Evolutionary conservation across 2,329 filamentous ascomycete species (phyloP), one percentile per base, ranked within the genome.

Genomic region (Alternaria novae-zelandiae): DNA sequence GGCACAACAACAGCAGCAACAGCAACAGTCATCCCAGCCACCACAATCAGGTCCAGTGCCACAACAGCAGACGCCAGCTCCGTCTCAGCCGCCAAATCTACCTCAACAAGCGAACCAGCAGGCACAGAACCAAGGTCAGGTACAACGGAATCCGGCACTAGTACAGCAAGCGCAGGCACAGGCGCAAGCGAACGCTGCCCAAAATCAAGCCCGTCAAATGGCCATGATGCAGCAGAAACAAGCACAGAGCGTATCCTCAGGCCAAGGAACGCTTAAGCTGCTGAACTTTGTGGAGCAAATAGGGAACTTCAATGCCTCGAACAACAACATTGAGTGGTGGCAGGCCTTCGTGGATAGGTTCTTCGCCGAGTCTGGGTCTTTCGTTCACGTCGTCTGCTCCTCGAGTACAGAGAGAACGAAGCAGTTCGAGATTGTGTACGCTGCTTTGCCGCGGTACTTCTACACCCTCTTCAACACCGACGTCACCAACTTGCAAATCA

Each of bases 371-470:
- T 87, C 86, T 26, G 94, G 93, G 9, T 88, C 93, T 9, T 90
- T 97, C 74, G 88, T 94, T 45, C 89, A 95, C 71, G 87, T 89
- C 4, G 83, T 96, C 15, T 85, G 80, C 68, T 80, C 82, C 25
- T 72, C 77, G 5, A 84, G 87, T 20, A 82, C 82, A 61, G 87
- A 89, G 47, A 84, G 83, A 17, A 87, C 90, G 59, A 97, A 96
- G 82, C 89, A 91, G 73, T 97, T 94, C 73, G 94, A 97, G 77
- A 93, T 98, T 53, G 88, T 90, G 3, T 92, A 88, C 62, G 88
- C 94, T 4, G 92, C 92, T 1, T 85, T 99, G 49, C 89, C 95
- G 32, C 89, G 95, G 73, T 98, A 96, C 79, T 97, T 97, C 78
- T 89, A 91, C 72, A 94, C 93, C 0, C 91, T 97, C 73, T 97